Evolutionary conservation across 1,284 basidiomycete genomes (phyloP), one percentile per base, ranked within the genome.

Genomic region (Moesziomyces globuligerus): DNA sequence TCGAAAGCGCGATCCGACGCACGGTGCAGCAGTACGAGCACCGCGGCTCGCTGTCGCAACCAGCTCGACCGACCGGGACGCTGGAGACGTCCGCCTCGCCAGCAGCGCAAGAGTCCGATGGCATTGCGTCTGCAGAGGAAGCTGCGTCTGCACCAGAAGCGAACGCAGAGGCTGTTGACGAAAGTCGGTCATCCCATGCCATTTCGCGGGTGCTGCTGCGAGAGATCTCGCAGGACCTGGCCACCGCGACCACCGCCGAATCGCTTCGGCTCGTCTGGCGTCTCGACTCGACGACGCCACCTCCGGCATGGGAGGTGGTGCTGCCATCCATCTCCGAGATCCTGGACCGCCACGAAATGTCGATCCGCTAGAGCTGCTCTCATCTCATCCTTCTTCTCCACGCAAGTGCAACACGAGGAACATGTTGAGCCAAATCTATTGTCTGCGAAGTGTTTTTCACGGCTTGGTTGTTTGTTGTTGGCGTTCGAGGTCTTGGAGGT

Each of bases 401-500:
- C n/a, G n/a, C 42, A 29, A 18, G 4, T 20, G 23, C 26, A 24
- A n/a, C n/a, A n/a, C n/a, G n/a, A n/a, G n/a, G n/a, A n/a, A n/a
- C n/a, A n/a, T n/a, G n/a, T n/a, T n/a, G n/a, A n/a, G n/a, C n/a
- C n/a, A n/a, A n/a, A n/a, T 24, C 21, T 38, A n/a, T 49, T 44
- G 34, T 25, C 25, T 11, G 6, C 25, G 21, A 18, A n/a, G n/a
- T n/a, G n/a, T n/a, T n/a, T n/a, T n/a, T 15, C 9, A 37, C 39
- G 37, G 36, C 5, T 17, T 7, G 25, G 3, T 18, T 45, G 38
- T 25, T 29, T 23, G n/a, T 6, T 39, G 26, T 32, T 61, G 47
- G 5, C 56, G 26, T n/a, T 66, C 48, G 45, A 70, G 39, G 46
- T 72, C 68, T 7, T 66, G 17, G 38, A 72, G 40, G 48, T 72